phyloP scores from a whole-genome alignment of 805 yeast species.

The Candida wancherniae region DNA sequence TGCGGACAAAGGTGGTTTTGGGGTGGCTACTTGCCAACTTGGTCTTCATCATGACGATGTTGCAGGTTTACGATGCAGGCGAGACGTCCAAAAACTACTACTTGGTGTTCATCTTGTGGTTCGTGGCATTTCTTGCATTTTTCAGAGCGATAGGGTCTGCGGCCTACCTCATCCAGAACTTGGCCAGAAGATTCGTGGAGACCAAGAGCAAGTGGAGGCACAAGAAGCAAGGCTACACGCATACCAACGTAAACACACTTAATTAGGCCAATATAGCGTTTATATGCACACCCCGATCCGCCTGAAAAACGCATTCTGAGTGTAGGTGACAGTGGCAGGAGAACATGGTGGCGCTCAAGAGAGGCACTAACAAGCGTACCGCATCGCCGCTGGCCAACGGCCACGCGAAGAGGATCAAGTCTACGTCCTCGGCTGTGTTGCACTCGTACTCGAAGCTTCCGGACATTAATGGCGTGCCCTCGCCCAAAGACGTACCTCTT shows the following conservation, averaged over 20 bases:
- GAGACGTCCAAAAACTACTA: conserved; percentile 61
- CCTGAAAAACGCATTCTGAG: too few species aligned
- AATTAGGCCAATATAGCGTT: conserved; percentile 16
- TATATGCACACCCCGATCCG: too few species aligned
- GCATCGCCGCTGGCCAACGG: conserved; percentile 17
- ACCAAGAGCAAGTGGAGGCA: conserved; percentile 39
- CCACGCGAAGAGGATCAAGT: conserved; percentile 21
- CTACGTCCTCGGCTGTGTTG: conserved; percentile 39
- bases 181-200: conserved; percentile 35
- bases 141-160: conserved; percentile 82
- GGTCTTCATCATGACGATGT: conserved; percentile 77
- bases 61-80: conserved; percentile 72
- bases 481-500: conserved; percentile 42
- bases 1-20: conserved; percentile 92
- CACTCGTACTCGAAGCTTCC: conserved; percentile 47
- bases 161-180: conserved; percentile 51
- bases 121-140: conserved; percentile 79
- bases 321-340: too few species aligned
- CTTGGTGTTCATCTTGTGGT: conserved; percentile 81
- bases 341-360: conserved; percentile 41
- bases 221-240: conserved; percentile 34
- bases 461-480: conserved; percentile 38
- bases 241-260: conserved; percentile 31
- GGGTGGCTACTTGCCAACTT: conserved; percentile 87
- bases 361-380: conserved; percentile 31